These are phyloP conservation scores for Lentinus brumalis DNA, from an alignment of 768 basidiomycete genomes.

Conservation along the genomic window DNA sequence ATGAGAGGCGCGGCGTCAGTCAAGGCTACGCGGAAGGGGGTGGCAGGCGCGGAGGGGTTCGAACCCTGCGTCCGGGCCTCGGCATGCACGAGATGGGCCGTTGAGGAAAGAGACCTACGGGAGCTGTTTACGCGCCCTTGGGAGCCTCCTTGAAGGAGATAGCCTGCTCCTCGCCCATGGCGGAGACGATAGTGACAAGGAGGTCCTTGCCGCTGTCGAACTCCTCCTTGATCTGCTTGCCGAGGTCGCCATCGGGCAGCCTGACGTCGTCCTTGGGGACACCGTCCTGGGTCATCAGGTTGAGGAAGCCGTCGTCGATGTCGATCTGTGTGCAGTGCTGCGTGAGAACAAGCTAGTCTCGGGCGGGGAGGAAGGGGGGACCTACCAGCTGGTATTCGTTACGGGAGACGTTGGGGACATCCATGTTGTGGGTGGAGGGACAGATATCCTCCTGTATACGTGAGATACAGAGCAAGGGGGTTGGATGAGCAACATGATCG, in stretches of 20 bases:
- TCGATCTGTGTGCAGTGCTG: conserved; percentile 53
- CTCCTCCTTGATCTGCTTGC: conserved; percentile 61
- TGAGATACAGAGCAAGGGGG: background rate
- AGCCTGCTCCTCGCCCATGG: conserved; percentile 94
- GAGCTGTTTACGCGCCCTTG: conserved; percentile 44
- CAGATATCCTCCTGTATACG: conserved; percentile 81
- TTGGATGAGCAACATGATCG: conserved; percentile 1
- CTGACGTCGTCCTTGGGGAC: conserved; percentile 90
- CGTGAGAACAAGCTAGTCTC: background rate
- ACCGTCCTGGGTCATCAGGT: conserved; percentile 87
- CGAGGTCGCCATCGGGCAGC: conserved; percentile 84
- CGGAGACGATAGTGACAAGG: conserved; percentile 79
- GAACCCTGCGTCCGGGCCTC: too few species aligned
- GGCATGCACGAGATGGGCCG: too few species aligned
- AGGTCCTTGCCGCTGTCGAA: conserved; percentile 91
- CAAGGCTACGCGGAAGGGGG: background rate
- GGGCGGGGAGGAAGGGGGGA: conserved; percentile 8
- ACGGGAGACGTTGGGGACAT: conserved; percentile 92
- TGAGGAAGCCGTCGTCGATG: conserved; percentile 94
- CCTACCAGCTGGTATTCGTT: conserved; percentile 88
- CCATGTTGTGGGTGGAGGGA: conserved; percentile 99
- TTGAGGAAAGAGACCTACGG: conserved; percentile 5
- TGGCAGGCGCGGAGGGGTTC: background rate
- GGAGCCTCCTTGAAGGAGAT: conserved; percentile 91
- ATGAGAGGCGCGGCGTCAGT: conserved; percentile 8